phyloP scores from a whole-genome alignment of 192 early-diverging fungal species.

The Chytriomyces confervae region DNA sequence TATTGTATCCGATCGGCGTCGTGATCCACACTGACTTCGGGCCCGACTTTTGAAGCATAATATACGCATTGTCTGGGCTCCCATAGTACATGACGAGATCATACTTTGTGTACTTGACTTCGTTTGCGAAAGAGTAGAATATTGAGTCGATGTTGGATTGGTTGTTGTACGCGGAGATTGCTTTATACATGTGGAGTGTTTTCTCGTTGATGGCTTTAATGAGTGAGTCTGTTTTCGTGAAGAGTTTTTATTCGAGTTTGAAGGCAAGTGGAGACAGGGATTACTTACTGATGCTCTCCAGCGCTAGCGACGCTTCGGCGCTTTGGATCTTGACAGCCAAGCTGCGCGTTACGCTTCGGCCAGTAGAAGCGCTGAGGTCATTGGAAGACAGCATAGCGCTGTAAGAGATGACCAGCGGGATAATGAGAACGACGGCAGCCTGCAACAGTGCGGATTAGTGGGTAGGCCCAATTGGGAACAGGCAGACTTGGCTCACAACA shows the following conservation, averaged over 20 bases:
- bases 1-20: background rate
- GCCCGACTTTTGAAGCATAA: background rate
- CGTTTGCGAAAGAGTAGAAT: background rate
- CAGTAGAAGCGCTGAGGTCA: background rate
- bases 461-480: background rate
- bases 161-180: background rate
- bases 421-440: conserved; percentile 3
- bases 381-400: background rate
- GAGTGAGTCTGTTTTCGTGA: background rate
- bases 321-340: conserved; percentile 6
- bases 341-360: background rate
- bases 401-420: background rate
- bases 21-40: background rate
- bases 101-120: background rate
- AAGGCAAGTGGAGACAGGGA: too few species aligned
- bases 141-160: background rate
- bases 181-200: background rate
- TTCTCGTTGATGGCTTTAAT: conserved; percentile 8
- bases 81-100: conserved; percentile 6
- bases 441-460: background rate
- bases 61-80: background rate
- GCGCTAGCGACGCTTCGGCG: background rate
- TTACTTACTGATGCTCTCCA: background rate
- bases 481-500: background rate
- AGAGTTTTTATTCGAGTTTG: too few species aligned